Base-by-base conservation (phyloP, 192 early-diverging fungal genomes). In the Oehlia diaphana region DNA sequence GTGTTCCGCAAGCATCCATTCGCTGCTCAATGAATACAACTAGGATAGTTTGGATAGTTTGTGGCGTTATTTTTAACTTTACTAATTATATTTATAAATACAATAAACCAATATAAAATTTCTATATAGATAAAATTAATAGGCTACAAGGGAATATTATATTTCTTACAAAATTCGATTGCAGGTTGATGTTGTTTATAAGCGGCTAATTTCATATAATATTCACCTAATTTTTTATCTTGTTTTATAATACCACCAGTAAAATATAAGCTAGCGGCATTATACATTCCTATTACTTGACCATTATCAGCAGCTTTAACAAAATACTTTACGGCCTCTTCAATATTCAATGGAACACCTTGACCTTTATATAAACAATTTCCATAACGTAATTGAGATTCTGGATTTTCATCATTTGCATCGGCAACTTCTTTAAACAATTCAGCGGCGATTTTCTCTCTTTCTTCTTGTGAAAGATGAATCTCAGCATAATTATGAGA, bases 391-490 rank as follows among this genome's bases (percentile, higher is more conserved):
- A 39, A 44, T 70, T 70, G 68, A 21, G 68, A 26, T 39, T 42
- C 68, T n/a, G 68, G 31, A 39, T 8, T 9, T 44, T 42, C 68
- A 70, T 70, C 37, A 23, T 28, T 33, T 66, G 26, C 9, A 66
- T 44, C 68, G 4, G 68, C 68, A 2, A n/a, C 31, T 44, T 70
- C 68, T 70, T 70, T 70, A 70, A 42, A 70, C 5, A 44, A 42
- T 70, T 70, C 16, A 9, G 68, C 68, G 2, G 37, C 68, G 5
- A 14, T 33, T n/a, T n/a, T 58, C 19, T 58, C 50, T 58, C 16
- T 58, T 58, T 58, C 50, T 2, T 14, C 0, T 58, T 58, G 50
- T 4, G 12, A 4, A 19, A 58, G 16, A 58, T 58, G 14, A 58
- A 4, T 14, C 1, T 19, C 16, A 58, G 16, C 50, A 19, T 19